A percentile compares a stretch with the other conserved stretches of the same genome.
Evolutionary conservation across 306 rosid species (phyloP).

Genomic region (Malus orientalis): DNA sequence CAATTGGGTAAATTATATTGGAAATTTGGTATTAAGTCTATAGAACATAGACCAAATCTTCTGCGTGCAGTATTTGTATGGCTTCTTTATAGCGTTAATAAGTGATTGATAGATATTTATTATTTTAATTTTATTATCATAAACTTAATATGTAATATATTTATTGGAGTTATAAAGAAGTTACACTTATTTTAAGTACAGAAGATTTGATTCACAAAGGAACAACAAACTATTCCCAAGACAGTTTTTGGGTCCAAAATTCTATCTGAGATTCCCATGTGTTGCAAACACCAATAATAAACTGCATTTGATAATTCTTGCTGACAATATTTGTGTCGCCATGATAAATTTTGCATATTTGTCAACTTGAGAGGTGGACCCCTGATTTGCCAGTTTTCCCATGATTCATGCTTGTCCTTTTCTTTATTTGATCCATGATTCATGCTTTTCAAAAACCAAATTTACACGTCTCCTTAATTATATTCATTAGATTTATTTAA

Average conservation of each 20-base stretch:
- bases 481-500: no score
- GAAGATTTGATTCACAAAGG: no score
- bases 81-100: no score
- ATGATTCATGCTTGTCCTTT: neutral
- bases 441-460: neutral
- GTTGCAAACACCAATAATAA: neutral
- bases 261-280: conserved; percentile 1
- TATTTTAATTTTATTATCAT: no score
- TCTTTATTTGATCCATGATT: neutral
- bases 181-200: no score
- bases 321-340: neutral
- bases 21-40: conserved; percentile 27
- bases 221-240: conserved; percentile 11
- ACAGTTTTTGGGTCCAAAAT: neutral
- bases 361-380: neutral
- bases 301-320: neutral
- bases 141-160: no score
- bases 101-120: no score
- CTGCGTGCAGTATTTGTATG: no score
- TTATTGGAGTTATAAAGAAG: no score
- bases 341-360: neutral
- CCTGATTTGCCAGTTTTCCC: neutral
- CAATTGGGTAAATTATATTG: neutral
- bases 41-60: no score
- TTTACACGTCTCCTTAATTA: neutral